phyloP scores from a whole-genome alignment of 805 yeast genomes.

The Wickerhamomyces kurtzmanii region DNA sequence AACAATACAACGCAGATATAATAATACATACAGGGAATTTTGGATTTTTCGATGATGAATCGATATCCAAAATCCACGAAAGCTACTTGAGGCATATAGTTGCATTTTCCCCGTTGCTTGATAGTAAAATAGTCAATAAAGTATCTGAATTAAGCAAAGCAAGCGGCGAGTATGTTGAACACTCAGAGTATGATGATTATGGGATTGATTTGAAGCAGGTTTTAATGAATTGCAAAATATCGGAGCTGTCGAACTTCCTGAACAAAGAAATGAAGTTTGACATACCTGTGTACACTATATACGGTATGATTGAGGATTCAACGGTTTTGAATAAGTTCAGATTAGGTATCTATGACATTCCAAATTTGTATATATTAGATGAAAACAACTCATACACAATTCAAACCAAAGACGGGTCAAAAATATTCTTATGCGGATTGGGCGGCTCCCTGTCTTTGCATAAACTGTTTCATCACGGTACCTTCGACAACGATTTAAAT shows the following conservation, averaged over 20 bases:
- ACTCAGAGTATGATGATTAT: constrained; percentile 13
- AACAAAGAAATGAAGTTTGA: constrained; percentile 29
- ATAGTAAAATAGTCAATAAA: constrained; percentile 34
- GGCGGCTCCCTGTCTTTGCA: constrained; percentile 67
- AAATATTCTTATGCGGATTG: constrained; percentile 52
- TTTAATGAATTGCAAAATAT: constrained; percentile 27
- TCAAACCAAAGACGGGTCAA: constrained; percentile 28
- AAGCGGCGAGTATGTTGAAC: constrained; percentile 29
- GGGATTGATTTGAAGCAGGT: constrained; percentile 23
- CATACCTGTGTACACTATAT: constrained; percentile 69
- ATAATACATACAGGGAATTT: constrained; percentile 71
- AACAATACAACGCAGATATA: constrained; percentile 33
- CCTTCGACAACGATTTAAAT: constrained; percentile 16
- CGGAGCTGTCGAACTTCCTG: constrained; percentile 42
- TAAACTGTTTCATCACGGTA: constrained; percentile 59
- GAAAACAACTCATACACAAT: constrained; percentile 39
- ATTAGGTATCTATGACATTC: constrained; percentile 38
- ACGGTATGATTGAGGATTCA: constrained; percentile 71
- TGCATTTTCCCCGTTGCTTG: constrained; percentile 52
- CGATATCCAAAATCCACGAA: constrained; percentile 43
- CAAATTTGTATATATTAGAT: constrained; percentile 53
- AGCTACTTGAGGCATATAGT: constrained; percentile 56
- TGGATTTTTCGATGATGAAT: constrained; percentile 60
- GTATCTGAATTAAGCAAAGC: constrained; percentile 43
- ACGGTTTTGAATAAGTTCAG: constrained; percentile 54